Percentiles rank a stretch among this genome's conserved stretches.
These are phyloP conservation scores for Epichloe glyceriae DNA, from an alignment of 2,329 filamentous ascomycete species.

Conservation along the genomic window DNA sequence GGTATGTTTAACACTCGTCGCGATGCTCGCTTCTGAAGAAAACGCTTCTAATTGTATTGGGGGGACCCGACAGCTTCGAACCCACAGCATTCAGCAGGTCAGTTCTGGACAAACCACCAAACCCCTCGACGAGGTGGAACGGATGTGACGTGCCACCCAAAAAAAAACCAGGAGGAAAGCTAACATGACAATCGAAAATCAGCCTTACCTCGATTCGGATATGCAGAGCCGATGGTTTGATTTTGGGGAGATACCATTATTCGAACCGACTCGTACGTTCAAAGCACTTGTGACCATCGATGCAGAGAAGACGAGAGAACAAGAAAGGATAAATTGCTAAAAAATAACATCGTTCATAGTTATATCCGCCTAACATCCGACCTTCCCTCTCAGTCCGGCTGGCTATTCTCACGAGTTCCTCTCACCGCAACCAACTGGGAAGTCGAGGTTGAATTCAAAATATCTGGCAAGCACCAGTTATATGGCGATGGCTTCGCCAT, in stretches of 20 bases:
- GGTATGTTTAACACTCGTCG: slow-evolving; percentile 20
- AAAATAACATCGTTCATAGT: slow-evolving; percentile 28
- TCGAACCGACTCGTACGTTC: slow-evolving; percentile 50
- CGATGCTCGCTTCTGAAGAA: not conserved
- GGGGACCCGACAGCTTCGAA: slow-evolving; percentile 51
- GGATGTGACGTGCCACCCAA: not conserved
- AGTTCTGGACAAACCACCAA: slow-evolving; percentile 21
- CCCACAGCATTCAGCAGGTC: slow-evolving; percentile 72
- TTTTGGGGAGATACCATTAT: slow-evolving; percentile 94
- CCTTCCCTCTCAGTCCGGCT: slow-evolving; percentile 79
- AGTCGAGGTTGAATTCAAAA: slow-evolving; percentile 90
- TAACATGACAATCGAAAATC: slow-evolving; percentile 9
- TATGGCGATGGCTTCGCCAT: slow-evolving; percentile 95
- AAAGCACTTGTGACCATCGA: not conserved
- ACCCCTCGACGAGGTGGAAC: not conserved
- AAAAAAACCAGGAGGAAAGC: not conserved
- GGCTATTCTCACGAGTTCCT: slow-evolving; percentile 87
- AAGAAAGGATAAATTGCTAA: not conserved
- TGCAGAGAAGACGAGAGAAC: not conserved
- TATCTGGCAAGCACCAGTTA: slow-evolving; percentile 76
- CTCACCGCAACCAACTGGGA: slow-evolving; percentile 98
- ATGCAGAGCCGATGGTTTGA: slow-evolving; percentile 99
- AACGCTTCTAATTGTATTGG: not conserved
- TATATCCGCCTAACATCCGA: slow-evolving; percentile 91
- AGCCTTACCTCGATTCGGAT: slow-evolving; percentile 96